Base-by-base conservation (phyloP, 148 eudicot species). In the Silene latifolia region DNA sequence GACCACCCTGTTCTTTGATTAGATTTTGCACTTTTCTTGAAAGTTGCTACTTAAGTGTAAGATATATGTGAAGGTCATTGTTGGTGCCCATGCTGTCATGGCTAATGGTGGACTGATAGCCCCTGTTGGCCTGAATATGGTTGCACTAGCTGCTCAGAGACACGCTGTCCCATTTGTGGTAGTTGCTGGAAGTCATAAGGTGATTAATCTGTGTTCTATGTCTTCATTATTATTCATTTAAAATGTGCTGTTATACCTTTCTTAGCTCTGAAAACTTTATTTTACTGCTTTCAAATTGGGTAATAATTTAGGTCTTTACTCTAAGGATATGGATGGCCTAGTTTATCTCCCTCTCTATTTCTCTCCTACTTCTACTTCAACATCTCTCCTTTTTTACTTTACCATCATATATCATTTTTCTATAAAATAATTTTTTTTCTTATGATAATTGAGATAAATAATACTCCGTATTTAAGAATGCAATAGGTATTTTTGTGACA, bases 21-120 rank as follows among this genome's bases (percentile, higher is more conserved):
- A 25, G 7, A 12, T 4, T 58, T 32, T 1, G 46, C 71, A 44
- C 47, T 48, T 57, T 25, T 18, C 51, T 44, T 29, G 23, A 58
- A 27, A 12, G 8, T 44, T 14, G 69, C 15, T 7, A 56, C 21
- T 17, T 64, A 15, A 17, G 8, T 4, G 32, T 62, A 29, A 21
- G 44, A 23, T 4, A 64, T 76, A 39, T 77, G 54, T 74, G 58
- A 75, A 95, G 99, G 99, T 95, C 57, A 90, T 95, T 70, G 99
- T 95, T 68, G 99, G 99, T 87, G 98, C 99, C 86, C 99, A 95
- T 87, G 98, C 97, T 76, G 87, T 95, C 79, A 95, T 95, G 99
- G 97, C 98, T 57, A 95, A 95, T 87, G 99, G 99, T 72, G 97
- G 99, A 71, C 82, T 95, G 72, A 85, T 95, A 68, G 97, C 99